A percentile compares a stretch with the other conserved stretches of the same genome.
phyloP scores from a whole-genome alignment of 495 filamentous ascomycete species.

The Chlorociboria aeruginascens region DNA sequence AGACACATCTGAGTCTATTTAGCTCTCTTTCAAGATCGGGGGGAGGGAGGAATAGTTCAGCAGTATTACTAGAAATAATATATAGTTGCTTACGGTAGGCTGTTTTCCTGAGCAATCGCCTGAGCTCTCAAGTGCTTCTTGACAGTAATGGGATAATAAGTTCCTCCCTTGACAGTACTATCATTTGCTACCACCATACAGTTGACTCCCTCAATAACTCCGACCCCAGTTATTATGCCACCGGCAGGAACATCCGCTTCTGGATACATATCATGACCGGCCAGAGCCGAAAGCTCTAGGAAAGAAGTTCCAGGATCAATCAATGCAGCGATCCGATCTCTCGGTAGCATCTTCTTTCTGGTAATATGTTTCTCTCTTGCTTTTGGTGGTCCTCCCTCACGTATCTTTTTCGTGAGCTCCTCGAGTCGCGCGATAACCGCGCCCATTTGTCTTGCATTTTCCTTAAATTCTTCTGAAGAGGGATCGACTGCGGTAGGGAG shows the following conservation, averaged over 20 bases:
- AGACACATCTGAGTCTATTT: constrained; percentile 53
- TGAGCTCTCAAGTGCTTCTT: constrained; percentile 96
- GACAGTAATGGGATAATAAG: constrained; percentile 95
- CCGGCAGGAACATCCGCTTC: constrained; percentile 79
- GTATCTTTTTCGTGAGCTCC: constrained; percentile 55
- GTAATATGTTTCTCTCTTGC: constrained; percentile 81
- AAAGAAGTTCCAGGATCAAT: constrained; percentile 86
- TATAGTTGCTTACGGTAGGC: constrained; percentile 33
- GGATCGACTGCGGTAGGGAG: constrained; percentile 68
- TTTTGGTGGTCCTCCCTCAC: constrained; percentile 68
- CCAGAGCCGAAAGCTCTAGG: constrained; percentile 78
- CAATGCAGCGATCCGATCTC: constrained; percentile 79
- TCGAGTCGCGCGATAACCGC: constrained; percentile 54
- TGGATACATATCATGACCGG: constrained; percentile 76
- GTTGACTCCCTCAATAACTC: constrained; percentile 77
- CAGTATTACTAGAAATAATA: not conserved
- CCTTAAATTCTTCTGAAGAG: constrained; percentile 61
- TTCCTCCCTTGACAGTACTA: constrained; percentile 97
- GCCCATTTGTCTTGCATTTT: constrained; percentile 71
- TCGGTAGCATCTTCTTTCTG: constrained; percentile 85
- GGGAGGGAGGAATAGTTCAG: not conserved
- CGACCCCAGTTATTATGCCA: constrained; percentile 88
- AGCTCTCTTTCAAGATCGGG: not conserved
- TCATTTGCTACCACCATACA: constrained; percentile 97
- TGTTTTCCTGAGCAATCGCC: constrained; percentile 81